Percentiles rank a stretch among this genome's conserved stretches.
Conservation (phyloP, 208 protist genomes). For the Leishmania amazonensis region DNA sequence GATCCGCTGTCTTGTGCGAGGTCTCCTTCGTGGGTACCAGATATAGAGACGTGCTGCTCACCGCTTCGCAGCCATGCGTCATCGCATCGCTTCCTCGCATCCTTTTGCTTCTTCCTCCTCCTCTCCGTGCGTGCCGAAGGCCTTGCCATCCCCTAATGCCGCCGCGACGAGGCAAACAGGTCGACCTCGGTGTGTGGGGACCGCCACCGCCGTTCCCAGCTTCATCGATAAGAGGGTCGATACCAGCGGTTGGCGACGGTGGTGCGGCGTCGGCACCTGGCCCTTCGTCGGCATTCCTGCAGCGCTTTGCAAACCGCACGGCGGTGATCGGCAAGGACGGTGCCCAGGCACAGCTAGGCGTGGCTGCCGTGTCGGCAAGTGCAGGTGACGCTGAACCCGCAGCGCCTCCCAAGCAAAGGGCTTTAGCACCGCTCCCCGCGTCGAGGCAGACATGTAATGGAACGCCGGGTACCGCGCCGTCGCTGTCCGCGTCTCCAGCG, state of each 20-base stretch:
- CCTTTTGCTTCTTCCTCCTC: not conserved
- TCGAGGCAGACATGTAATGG: not conserved
- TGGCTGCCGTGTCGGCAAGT: not conserved
- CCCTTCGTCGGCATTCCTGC: conserved; percentile 47
- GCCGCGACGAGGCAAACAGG: conserved; percentile 26
- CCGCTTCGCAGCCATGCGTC: not conserved
- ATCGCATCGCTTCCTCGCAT: not conserved
- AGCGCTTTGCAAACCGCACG: conserved; percentile 65
- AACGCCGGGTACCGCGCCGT: not conserved
- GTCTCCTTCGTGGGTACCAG: not conserved
- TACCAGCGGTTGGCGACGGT: not conserved
- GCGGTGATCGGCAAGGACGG: conserved; percentile 61
- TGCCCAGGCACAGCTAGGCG: conserved; percentile 42
- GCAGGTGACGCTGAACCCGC: not conserved
- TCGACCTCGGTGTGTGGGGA: conserved; percentile 75
- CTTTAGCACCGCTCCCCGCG: not conserved
- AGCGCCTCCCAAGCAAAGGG: not conserved
- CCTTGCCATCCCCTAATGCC: conserved; percentile 8
- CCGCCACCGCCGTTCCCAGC: conserved; percentile 42
- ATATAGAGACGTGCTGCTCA: not conserved
- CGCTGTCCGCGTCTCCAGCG: not conserved
- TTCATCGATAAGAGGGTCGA: not conserved
- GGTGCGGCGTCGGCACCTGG: not conserved
- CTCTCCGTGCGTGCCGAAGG: not conserved
- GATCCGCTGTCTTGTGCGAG: not conserved